Conservation (phyloP, 75 land plant genomes). For the Pinus tabuliformis region DNA sequence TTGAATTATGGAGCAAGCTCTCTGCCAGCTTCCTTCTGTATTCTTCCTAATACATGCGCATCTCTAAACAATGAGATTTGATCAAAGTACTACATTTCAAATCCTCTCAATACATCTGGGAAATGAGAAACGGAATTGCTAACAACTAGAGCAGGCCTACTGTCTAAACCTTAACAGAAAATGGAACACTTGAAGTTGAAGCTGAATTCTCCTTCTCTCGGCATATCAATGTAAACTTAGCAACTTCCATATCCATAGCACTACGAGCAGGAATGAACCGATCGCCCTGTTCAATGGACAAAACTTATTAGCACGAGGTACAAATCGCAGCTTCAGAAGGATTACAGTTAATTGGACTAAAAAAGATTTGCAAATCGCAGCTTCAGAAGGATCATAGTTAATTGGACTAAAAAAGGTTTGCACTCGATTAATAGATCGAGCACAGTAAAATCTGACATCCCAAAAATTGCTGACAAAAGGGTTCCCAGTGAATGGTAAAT, state of each 20-base stretch:
- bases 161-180: constrained; percentile 19
- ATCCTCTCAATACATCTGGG: background rate
- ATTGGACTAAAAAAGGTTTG: too few species aligned
- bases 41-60: constrained; percentile 27
- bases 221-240: constrained; percentile 29
- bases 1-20: constrained; percentile 36
- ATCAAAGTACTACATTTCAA: background rate
- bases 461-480: too few species aligned
- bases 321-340: too few species aligned
- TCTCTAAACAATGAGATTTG: background rate
- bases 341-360: too few species aligned
- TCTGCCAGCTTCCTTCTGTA: constrained; percentile 61
- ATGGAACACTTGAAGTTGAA: constrained; percentile 11
- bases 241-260: constrained; percentile 66
- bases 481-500: too few species aligned
- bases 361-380: too few species aligned
- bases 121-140: background rate
- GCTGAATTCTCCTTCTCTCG: constrained; percentile 22
- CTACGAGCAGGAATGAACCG: constrained; percentile 70
- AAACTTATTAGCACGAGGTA: too few species aligned
- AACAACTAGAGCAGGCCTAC: background rate
- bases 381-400: too few species aligned
- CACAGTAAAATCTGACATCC: too few species aligned
- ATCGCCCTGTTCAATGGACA: constrained; percentile 40
- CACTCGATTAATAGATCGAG: too few species aligned